phyloP scores from a whole-genome alignment of 2,329 filamentous ascomycete genomes.

The Colletotrichum higginsianum region DNA sequence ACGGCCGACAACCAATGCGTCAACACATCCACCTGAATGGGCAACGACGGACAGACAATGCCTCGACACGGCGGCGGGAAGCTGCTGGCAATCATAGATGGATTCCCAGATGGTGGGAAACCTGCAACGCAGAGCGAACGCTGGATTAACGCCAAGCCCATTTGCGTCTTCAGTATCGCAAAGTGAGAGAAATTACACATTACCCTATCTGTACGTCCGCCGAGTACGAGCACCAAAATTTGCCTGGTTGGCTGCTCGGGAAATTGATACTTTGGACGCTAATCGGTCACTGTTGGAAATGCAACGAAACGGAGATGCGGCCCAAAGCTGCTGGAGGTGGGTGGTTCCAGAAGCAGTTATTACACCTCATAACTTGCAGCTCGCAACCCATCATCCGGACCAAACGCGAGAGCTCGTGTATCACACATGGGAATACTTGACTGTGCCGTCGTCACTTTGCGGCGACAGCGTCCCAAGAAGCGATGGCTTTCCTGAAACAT shows the following conservation, averaged over 20 bases:
- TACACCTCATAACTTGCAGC: not conserved
- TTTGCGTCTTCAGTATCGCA: not conserved
- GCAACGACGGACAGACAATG: not conserved
- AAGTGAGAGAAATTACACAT: not conserved
- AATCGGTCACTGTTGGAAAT: not conserved
- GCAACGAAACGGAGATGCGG: no score
- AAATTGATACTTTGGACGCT: not conserved
- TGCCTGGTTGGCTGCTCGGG: not conserved
- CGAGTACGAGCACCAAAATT: not conserved
- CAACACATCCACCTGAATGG: slow-evolving; percentile 33
- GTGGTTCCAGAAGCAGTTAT: not conserved
- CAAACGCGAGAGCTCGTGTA: not conserved
- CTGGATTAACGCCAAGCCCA: not conserved
- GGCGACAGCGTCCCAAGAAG: not conserved
- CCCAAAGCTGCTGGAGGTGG: no score
- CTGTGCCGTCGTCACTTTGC: not conserved
- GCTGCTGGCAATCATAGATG: slow-evolving; percentile 7
- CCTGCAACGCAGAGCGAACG: not conserved
- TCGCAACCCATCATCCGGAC: not conserved
- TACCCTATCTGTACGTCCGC: not conserved
- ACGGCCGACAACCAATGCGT: slow-evolving; percentile 27
- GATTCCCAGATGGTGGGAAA: not conserved
- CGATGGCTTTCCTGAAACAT: slow-evolving; percentile 9
- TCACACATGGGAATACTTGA: not conserved
- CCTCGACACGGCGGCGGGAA: slow-evolving; percentile 5